Percentiles rank a stretch among this genome's conserved stretches.
phyloP scores from a whole-genome alignment of 2,329 filamentous ascomycete species.

The Claviceps pusilla region DNA sequence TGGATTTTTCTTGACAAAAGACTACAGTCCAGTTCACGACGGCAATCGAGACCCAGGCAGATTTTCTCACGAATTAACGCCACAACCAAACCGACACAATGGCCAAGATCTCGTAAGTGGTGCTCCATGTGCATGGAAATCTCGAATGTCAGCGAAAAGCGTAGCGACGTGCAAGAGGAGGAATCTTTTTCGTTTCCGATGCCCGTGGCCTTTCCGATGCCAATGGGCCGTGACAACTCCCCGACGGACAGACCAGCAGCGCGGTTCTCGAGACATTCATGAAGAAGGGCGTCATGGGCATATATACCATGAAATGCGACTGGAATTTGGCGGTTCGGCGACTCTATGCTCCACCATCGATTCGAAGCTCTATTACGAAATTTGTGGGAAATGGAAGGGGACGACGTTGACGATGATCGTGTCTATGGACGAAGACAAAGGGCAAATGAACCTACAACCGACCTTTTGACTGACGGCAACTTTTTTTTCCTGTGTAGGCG shows the following conservation, averaged over 20 bases:
- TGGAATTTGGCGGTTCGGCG: not conserved
- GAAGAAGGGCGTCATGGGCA: not conserved
- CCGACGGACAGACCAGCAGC: not conserved
- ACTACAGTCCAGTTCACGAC: conserved; percentile 17
- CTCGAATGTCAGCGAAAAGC: conserved; percentile 3
- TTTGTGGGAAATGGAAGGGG: not conserved
- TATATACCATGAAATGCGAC: not conserved
- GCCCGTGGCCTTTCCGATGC: not conserved
- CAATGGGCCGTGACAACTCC: not conserved
- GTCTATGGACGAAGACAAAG: conserved; percentile 1
- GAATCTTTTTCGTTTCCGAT: not conserved
- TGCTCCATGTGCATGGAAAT: conserved; percentile 9
- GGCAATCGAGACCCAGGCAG: conserved; percentile 22
- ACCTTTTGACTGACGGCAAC: conserved; percentile 1
- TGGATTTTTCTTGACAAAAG: conserved; percentile 20
- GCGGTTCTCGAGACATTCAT: conserved; percentile 4
- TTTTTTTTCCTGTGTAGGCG: conserved; percentile 30
- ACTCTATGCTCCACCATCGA: not conserved
- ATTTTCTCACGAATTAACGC: conserved; percentile 25
- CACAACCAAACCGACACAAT: conserved; percentile 38
- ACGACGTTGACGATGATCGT: not conserved
- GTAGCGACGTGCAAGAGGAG: conserved; percentile 10
- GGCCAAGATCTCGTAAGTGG: conserved; percentile 49
- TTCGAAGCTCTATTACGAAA: not conserved
- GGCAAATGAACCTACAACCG: not conserved